These are phyloP conservation scores for Pugionium dolabratum DNA, from an alignment of 345 rosid species.

Conservation along the genomic window DNA sequence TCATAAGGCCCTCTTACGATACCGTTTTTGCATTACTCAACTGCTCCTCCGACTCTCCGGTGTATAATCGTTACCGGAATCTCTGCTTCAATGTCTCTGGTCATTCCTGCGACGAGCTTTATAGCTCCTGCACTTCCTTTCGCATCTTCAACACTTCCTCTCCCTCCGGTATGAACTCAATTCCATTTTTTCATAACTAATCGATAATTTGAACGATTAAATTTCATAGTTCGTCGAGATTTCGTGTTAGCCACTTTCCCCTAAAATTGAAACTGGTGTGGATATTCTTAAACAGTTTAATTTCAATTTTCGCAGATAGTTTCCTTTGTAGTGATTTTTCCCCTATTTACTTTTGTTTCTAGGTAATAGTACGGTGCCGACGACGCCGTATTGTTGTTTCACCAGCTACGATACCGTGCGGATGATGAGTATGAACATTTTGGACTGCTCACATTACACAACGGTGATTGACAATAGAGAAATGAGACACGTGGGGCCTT, in stretches of 20 bases:
- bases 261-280: background rate
- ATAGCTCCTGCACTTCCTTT: conserved; percentile 68
- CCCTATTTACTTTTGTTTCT: background rate
- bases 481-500: conserved; percentile 57
- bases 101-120: conserved; percentile 88
- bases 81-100: conserved; percentile 72
- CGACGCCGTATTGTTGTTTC: conserved; percentile 83
- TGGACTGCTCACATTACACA: conserved; percentile 88
- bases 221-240: background rate
- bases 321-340: background rate
- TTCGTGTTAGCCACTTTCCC: background rate
- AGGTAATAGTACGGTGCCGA: conserved; percentile 32
- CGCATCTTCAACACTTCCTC: conserved; percentile 56
- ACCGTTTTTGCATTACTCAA: conserved; percentile 84
- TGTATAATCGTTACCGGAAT: conserved; percentile 70
- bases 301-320: background rate
- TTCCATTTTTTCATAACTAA: background rate
- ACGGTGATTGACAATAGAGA: conserved; percentile 51
- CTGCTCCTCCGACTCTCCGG: conserved; percentile 82
- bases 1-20: conserved; percentile 79
- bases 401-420: conserved; percentile 76
- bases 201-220: background rate
- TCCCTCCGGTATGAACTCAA: conserved; percentile 16
- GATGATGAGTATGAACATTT: conserved; percentile 81
- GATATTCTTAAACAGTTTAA: background rate